phyloP scores from a whole-genome alignment of 768 basidiomycete species.

The Pilatotrama ljubarskyi region DNA sequence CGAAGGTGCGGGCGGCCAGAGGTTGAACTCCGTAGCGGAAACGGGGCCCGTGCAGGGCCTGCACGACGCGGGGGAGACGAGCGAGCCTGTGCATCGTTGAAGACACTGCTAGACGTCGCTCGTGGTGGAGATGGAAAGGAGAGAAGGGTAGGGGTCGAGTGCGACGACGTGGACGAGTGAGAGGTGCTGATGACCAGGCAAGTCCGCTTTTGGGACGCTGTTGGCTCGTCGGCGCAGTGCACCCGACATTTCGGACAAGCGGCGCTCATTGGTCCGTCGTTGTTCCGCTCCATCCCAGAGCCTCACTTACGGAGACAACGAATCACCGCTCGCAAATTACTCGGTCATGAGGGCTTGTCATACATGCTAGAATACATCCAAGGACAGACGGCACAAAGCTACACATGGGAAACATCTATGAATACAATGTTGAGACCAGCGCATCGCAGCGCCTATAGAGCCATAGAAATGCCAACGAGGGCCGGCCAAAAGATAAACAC shows the following conservation, averaged over 20 bases:
- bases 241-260: slow-evolving; percentile 10
- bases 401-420: slow-evolving; percentile 7
- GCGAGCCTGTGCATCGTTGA: slow-evolving; percentile 22
- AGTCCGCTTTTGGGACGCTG: slow-evolving; percentile 15
- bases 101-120: slow-evolving; percentile 15
- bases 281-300: background rate
- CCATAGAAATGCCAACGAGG: slow-evolving; percentile 56
- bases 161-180: slow-evolving; percentile 13
- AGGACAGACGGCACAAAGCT: background rate
- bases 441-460: slow-evolving; percentile 35
- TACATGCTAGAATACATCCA: background rate
- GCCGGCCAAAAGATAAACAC: slow-evolving; percentile 58
- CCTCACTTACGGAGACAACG: background rate
- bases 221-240: slow-evolving; percentile 11
- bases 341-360: background rate
- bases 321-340: background rate
- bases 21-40: slow-evolving; percentile 21
- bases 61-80: slow-evolving; percentile 22
- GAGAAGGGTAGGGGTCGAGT: slow-evolving; percentile 4
- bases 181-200: slow-evolving; percentile 18
- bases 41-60: slow-evolving; percentile 18
- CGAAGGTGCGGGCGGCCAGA: slow-evolving; percentile 37
- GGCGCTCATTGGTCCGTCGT: background rate
- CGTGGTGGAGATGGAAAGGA: slow-evolving; percentile 12
- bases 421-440: background rate